Evolutionary conservation across 2,329 filamentous ascomycete genomes (phyloP).

Genomic region (Trichoderma lentiforme): DNA sequence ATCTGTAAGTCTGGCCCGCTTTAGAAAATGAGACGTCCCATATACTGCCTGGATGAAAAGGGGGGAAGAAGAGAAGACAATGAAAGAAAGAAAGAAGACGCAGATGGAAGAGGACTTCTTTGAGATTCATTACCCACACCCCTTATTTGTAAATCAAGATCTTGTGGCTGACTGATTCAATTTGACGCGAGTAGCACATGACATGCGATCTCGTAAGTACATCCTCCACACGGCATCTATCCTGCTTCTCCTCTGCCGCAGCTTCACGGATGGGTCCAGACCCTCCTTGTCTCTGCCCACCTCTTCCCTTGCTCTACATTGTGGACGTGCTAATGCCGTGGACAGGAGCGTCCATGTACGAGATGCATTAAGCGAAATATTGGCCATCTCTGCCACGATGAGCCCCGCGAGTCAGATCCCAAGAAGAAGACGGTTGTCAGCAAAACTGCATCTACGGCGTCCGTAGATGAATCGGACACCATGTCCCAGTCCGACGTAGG

Average conservation of each 20-base stretch:
- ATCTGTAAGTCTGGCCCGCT: conserved; percentile 66
- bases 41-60: background rate
- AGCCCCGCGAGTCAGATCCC: conserved; percentile 77
- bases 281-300: background rate
- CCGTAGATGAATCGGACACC: conserved; percentile 59
- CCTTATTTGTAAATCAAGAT: conserved; percentile 5
- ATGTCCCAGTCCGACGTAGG: conserved; percentile 47
- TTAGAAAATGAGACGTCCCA: background rate
- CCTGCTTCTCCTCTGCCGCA: background rate
- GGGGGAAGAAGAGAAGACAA: background rate
- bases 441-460: conserved; percentile 46
- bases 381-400: conserved; percentile 96
- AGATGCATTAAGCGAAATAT: conserved; percentile 98
- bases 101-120: background rate
- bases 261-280: background rate
- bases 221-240: background rate
- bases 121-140: background rate
- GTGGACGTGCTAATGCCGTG: conserved; percentile 27
- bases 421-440: conserved; percentile 70
- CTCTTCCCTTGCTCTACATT: background rate
- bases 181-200: conserved; percentile 64
- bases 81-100: background rate
- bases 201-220: conserved; percentile 82
- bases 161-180: conserved; percentile 27
- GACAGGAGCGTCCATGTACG: conserved; percentile 88